Conservation (phyloP, 305 asterid species). For the Solanum hybrid region DNA sequence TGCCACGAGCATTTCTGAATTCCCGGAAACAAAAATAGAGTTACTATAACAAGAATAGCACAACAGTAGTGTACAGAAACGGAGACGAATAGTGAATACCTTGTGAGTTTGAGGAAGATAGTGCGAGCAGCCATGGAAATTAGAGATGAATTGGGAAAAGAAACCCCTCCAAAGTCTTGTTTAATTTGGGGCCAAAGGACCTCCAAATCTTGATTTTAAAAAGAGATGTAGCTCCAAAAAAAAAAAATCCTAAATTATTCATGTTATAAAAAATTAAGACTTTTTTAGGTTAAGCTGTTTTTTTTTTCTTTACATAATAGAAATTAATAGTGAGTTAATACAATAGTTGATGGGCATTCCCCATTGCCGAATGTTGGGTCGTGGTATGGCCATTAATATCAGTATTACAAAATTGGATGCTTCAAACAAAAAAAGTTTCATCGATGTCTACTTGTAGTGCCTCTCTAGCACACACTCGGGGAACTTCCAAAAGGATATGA, state of each 20-base stretch:
- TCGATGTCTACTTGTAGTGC: neutral
- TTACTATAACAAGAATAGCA: neutral
- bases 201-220: neutral
- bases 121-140: conserved; percentile 55
- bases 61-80: neutral
- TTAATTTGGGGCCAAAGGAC: neutral
- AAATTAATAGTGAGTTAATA: neutral
- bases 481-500: neutral
- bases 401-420: neutral
- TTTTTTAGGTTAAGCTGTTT: neutral
- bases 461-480: neutral
- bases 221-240: neutral
- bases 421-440: neutral
- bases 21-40: neutral
- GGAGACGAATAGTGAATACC: conserved; percentile 31
- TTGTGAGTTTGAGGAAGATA: conserved; percentile 35
- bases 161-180: neutral
- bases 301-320: neutral
- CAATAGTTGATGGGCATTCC: neutral
- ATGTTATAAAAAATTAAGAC: neutral
- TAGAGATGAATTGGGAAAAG: neutral
- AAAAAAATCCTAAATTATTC: neutral
- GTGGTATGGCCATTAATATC: neutral
- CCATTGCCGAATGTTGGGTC: neutral
- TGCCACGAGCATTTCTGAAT: conserved; percentile 35